phyloP scores from a whole-genome alignment of 352 stramenopile species.

The Phytophthora agathidicida region DNA sequence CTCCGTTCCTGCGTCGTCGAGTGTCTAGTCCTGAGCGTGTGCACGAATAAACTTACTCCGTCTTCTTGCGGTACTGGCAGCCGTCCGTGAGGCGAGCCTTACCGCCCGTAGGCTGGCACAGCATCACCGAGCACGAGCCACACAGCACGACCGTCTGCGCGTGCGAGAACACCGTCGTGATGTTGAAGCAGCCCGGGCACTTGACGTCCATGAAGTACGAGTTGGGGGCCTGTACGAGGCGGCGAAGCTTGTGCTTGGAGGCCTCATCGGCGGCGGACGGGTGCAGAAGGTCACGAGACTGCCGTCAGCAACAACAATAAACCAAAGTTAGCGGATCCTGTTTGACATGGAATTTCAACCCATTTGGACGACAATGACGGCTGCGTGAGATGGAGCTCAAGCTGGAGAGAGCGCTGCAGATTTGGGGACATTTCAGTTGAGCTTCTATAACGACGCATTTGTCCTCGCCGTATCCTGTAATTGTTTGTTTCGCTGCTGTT shows the following conservation, averaged over 20 bases:
- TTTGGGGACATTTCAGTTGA: no score
- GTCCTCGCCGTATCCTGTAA: no score
- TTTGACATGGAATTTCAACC: no score
- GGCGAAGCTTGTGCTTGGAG: constrained; percentile 99
- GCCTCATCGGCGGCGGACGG: constrained; percentile 95
- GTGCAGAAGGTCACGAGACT: constrained; percentile 97
- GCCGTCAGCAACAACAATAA: constrained; percentile 2
- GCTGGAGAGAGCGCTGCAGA: constrained; percentile 10
- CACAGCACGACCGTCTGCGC: constrained; percentile 98
- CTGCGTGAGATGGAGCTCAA: not conserved
- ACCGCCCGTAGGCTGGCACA: constrained; percentile 98
- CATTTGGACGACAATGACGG: not conserved
- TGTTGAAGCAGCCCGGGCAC: constrained; percentile 99
- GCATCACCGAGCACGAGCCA: constrained; percentile 97
- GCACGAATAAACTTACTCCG: constrained; percentile 91
- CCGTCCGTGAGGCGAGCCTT: constrained; percentile 98
- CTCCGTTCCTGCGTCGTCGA: constrained; percentile 34
- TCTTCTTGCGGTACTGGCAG: constrained; percentile 99
- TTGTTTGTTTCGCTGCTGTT: no score
- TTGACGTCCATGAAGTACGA: constrained; percentile 99
- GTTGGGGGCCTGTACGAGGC: constrained; percentile 99
- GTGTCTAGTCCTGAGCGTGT: constrained; percentile 33
- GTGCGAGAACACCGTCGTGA: constrained; percentile 99
- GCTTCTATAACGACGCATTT: no score
- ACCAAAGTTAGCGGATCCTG: constrained; percentile 17